Percentiles rank a stretch among this genome's conserved stretches.
These are phyloP conservation scores for Rhizophora apiculata DNA, from an alignment of 345 rosid species.

Conservation along the genomic window DNA sequence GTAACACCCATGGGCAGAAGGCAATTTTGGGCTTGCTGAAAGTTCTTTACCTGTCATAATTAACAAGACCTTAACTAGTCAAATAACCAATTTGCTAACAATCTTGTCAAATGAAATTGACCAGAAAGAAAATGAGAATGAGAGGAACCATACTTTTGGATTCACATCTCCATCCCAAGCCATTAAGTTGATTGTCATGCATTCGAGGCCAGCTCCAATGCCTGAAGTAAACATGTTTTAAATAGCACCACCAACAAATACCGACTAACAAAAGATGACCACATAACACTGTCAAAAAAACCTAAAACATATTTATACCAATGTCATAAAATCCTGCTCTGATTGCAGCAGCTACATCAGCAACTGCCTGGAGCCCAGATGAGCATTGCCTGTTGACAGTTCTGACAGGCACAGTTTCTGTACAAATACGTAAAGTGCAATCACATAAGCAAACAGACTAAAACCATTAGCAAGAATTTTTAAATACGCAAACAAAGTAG, in stretches of 20 bases:
- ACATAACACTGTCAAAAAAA: background rate
- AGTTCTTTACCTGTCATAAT: conserved; percentile 50
- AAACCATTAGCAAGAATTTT: background rate
- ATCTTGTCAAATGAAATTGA: too few relatives aligned
- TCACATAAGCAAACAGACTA: background rate
- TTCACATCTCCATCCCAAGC: conserved; percentile 84
- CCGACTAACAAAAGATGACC: background rate
- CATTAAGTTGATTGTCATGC: conserved; percentile 81
- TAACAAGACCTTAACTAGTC: background rate
- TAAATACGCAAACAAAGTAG: background rate
- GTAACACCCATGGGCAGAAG: conserved; percentile 97
- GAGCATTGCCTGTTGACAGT: conserved; percentile 95
- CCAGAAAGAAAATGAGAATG: background rate
- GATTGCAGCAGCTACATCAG: conserved; percentile 94
- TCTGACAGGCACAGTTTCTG: conserved; percentile 85
- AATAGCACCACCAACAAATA: background rate
- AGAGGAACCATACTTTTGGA: conserved; percentile 51
- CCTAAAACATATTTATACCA: conserved; percentile 38
- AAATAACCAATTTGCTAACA: background rate
- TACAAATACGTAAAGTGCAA: background rate
- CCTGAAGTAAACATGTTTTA: conserved; percentile 35
- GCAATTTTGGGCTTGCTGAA: conserved; percentile 79
- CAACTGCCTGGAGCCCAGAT: conserved; percentile 98
- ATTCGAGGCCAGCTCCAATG: conserved; percentile 94
- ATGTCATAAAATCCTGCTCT: conserved; percentile 96